Evolutionary conservation across 2,329 filamentous ascomycete genomes (phyloP).

Genomic region (Paracoccidioides brasiliensis): DNA sequence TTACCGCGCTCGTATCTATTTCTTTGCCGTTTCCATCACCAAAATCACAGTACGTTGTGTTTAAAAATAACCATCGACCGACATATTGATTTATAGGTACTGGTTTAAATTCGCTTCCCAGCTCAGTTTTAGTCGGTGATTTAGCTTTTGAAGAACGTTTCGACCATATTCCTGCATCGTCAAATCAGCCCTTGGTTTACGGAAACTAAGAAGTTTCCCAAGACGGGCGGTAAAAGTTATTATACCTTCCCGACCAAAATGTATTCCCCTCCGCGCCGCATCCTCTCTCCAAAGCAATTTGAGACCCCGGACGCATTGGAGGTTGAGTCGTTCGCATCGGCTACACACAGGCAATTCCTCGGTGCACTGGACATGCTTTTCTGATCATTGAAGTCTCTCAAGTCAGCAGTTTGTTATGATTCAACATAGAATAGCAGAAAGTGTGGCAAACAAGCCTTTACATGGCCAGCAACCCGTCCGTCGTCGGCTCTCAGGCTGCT

Average conservation of each 20-base stretch:
- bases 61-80: conserved; percentile 17
- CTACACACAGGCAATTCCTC: conserved; percentile 19
- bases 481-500: conserved; percentile 13
- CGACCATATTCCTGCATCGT: conserved; percentile 3
- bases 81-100: conserved; percentile 8
- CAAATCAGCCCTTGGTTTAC: background rate
- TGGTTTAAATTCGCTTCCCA: conserved; percentile 1
- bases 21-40: background rate
- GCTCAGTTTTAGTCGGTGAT: background rate
- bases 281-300: conserved; percentile 20
- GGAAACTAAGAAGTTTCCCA: background rate
- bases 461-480: conserved; percentile 18
- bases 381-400: conserved; percentile 3
- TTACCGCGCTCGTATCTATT: background rate
- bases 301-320: conserved; percentile 16
- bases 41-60: conserved; percentile 15
- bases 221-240: background rate
- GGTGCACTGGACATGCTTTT: conserved; percentile 21
- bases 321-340: conserved; percentile 17
- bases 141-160: conserved; percentile 1
- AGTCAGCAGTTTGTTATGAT: background rate
- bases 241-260: conserved; percentile 16
- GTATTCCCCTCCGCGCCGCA: conserved; percentile 19
- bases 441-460: conserved; percentile 12
- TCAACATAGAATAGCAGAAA: background rate